Percentiles rank a stretch among this genome's conserved stretches.
Evolutionary conservation across 1,284 basidiomycete genomes (phyloP).

Genomic region (Pulveroboletus sp.): DNA sequence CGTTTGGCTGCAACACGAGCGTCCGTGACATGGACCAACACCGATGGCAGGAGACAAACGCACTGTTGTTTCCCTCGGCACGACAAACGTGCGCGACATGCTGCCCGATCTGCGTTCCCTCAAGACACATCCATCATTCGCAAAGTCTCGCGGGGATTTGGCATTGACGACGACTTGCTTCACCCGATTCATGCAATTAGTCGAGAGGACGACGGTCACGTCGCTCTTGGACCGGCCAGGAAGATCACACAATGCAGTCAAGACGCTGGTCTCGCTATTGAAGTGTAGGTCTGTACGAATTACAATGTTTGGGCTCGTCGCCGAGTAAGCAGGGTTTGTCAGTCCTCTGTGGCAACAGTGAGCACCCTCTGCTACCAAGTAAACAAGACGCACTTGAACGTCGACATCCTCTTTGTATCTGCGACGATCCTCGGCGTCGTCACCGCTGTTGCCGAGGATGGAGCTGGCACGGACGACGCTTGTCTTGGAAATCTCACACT

Average conservation of each 20-base stretch:
- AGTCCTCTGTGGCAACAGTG: slow-evolving; percentile 18
- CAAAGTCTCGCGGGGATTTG: slow-evolving; percentile 38
- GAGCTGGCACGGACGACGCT: slow-evolving; percentile 12
- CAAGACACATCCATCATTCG: slow-evolving; percentile 35
- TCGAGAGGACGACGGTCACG: slow-evolving; percentile 53
- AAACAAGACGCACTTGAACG: slow-evolving; percentile 26
- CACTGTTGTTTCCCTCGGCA: slow-evolving; percentile 61
- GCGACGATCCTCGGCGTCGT: slow-evolving; percentile 8
- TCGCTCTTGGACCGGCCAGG: slow-evolving; percentile 60
- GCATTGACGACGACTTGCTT: slow-evolving; percentile 58
- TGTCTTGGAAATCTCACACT: slow-evolving; percentile 35
- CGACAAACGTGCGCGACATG: slow-evolving; percentile 53
- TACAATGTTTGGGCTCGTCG: slow-evolving; percentile 11
- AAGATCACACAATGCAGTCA: slow-evolving; percentile 62
- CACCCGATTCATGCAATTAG: slow-evolving; percentile 54
- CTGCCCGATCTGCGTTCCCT: slow-evolving; percentile 58
- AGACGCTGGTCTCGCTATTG: slow-evolving; percentile 44
- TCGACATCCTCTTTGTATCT: slow-evolving; percentile 12
- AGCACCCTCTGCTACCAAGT: slow-evolving; percentile 1
- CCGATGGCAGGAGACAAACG: slow-evolving; percentile 21
- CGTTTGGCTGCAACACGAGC: slow-evolving; percentile 40
- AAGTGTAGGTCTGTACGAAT: slow-evolving; percentile 60
- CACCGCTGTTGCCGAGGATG: not conserved
- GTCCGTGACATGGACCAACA: slow-evolving; percentile 9
- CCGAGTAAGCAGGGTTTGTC: slow-evolving; percentile 26